These are phyloP conservation scores for Quercus engelmannii DNA, from an alignment of 306 rosid species.

Conservation along the genomic window DNA sequence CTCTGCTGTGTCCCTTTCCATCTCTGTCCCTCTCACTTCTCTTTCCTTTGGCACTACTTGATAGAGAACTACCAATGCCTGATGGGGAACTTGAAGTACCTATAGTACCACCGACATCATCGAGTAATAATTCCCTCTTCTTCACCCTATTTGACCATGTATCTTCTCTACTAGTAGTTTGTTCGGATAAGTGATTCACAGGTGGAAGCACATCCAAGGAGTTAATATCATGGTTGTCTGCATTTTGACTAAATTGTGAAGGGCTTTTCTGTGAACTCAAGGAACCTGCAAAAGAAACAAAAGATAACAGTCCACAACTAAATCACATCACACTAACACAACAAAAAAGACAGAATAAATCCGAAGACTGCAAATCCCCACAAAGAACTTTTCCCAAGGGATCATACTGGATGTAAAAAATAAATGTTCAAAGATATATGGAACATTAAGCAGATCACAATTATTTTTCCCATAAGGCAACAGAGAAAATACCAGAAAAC, in stretches of 20 bases:
- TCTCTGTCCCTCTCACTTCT: conserved; percentile 99
- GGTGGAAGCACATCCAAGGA: conserved; percentile 61
- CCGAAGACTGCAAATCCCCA: background rate
- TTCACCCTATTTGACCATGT: conserved; percentile 84
- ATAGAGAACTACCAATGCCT: conserved; percentile 70
- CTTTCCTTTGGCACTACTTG: conserved; percentile 94
- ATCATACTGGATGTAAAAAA: background rate
- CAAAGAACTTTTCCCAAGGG: conserved; percentile 18
- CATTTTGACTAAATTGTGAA: conserved; percentile 66
- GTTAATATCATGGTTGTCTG: conserved; percentile 53
- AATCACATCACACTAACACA: background rate
- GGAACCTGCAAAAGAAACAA: conserved; percentile 49
- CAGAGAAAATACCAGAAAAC: conserved; percentile 45
- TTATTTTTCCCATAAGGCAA: conserved; percentile 15
- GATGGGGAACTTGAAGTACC: conserved; percentile 51
- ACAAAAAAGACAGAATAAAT: conserved; percentile 5
- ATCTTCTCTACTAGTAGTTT: conserved; percentile 66
- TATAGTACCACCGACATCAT: conserved; percentile 69
- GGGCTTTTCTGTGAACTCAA: conserved; percentile 80
- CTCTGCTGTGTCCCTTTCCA: conserved; percentile 90
- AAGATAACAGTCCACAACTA: conserved; percentile 8
- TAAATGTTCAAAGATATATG: conserved; percentile 15
- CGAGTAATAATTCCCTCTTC: conserved; percentile 93
- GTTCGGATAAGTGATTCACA: conserved; percentile 56
- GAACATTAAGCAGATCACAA: conserved; percentile 3